These are phyloP conservation scores for Dimocarpus longan DNA, from an alignment of 345 rosid genomes.

Conservation along the genomic window DNA sequence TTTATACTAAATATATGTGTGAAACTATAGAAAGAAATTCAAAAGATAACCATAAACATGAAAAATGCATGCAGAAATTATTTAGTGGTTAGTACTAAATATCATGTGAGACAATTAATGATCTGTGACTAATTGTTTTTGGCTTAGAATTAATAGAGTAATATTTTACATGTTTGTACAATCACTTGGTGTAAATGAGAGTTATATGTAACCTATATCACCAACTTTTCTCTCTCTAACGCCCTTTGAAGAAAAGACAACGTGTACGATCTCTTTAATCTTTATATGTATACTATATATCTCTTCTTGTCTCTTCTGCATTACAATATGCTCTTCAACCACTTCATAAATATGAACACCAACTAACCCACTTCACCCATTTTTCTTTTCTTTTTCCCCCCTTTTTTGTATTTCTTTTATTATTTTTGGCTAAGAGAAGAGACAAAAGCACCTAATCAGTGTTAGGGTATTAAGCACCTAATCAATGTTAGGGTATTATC, in stretches of 20 bases:
- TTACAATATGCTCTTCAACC: slow-evolving; percentile 22
- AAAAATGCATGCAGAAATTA: neutral
- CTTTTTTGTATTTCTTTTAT: too few relatives aligned
- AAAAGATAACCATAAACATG: too few relatives aligned
- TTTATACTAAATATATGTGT: neutral
- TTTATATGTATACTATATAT: neutral
- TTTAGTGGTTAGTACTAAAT: neutral
- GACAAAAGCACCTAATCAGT: neutral
- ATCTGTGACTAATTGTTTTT: neutral
- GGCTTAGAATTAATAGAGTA: neutral
- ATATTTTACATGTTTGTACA: neutral
- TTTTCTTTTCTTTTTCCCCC: too few relatives aligned
- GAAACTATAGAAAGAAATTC: too few relatives aligned
- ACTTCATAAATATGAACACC: slow-evolving; percentile 26
- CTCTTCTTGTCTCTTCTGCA: slow-evolving; percentile 23
- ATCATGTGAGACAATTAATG: neutral
- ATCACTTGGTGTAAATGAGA: slow-evolving; percentile 19
- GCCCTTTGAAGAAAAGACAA: neutral
- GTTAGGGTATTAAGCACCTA: neutral
- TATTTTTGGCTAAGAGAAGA: neutral
- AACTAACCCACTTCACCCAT: neutral
- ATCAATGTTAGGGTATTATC: neutral
- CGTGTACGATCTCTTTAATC: neutral
- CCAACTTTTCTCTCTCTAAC: slow-evolving; percentile 20
- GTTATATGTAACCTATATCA: neutral